Percentiles rank a stretch among this genome's conserved stretches.
Evolutionary conservation across 345 rosid species (phyloP).

Genomic region (Arabis alpina): DNA sequence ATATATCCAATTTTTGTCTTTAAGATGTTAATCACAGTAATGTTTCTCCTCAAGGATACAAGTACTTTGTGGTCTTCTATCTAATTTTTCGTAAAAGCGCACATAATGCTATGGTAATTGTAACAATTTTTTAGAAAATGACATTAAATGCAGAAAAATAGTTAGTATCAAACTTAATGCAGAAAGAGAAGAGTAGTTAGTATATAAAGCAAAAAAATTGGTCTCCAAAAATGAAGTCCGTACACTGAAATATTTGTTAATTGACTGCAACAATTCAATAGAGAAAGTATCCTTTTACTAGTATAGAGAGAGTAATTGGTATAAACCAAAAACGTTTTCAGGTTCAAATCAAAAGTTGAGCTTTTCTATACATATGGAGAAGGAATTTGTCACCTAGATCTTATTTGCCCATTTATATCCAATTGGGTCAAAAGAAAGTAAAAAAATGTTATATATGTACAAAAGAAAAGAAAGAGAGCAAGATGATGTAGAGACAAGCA

Average conservation of each 20-base stretch:
- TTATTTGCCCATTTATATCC: slow-evolving; percentile 27
- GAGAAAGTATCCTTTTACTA: not conserved
- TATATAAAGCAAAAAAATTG: not conserved
- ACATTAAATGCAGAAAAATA: no score
- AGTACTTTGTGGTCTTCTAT: not conserved
- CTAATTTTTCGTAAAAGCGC: not conserved
- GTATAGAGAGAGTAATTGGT: not conserved
- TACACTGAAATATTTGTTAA: no score
- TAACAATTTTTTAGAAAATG: not conserved
- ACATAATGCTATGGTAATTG: not conserved
- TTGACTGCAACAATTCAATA: not conserved
- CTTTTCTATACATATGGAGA: slow-evolving; percentile 17
- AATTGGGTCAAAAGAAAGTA: slow-evolving; percentile 9
- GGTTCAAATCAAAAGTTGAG: slow-evolving; percentile 17
- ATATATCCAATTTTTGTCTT: not conserved
- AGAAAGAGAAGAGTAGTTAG: not conserved
- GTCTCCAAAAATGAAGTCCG: no score
- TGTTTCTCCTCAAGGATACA: not conserved
- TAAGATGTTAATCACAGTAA: not conserved
- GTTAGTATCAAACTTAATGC: no score
- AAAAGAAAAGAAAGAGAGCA: slow-evolving; percentile 25
- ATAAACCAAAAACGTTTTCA: slow-evolving; percentile 5
- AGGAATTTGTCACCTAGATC: slow-evolving; percentile 17
- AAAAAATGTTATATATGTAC: slow-evolving; percentile 35
- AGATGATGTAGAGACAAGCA: slow-evolving; percentile 38